phyloP scores from a whole-genome alignment of 2,329 filamentous ascomycete species.

The Aphanocladium album region DNA sequence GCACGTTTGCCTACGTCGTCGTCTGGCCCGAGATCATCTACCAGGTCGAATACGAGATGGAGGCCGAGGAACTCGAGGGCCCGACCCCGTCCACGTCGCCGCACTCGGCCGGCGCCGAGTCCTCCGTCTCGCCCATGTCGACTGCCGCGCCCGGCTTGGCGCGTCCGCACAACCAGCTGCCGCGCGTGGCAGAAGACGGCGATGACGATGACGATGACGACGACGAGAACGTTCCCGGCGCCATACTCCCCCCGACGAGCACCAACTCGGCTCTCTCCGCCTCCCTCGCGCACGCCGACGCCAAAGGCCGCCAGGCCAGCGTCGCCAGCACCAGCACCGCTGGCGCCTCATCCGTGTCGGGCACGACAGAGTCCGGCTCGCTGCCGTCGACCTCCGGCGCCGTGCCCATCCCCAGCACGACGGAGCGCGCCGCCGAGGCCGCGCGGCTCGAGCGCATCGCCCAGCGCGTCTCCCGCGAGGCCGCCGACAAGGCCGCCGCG shows the following conservation, averaged over 20 bases:
- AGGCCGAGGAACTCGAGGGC: conserved; percentile 54
- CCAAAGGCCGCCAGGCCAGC: conserved; percentile 18
- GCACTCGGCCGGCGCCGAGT: conserved; percentile 25
- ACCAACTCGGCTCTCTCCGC: conserved; percentile 13
- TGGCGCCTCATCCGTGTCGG: conserved; percentile 7
- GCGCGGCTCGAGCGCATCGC: conserved; percentile 57
- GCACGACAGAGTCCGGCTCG: background rate
- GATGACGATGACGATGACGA: background rate
- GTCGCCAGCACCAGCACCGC: conserved; percentile 16
- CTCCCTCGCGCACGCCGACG: conserved; percentile 9
- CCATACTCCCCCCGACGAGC: conserved; percentile 12
- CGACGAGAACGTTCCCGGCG: conserved; percentile 2
- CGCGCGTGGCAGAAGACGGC: background rate
- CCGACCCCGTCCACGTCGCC: conserved; percentile 19
- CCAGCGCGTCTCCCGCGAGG: conserved; percentile 48
- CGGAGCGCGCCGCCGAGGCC: conserved; percentile 54
- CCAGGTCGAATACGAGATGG: conserved; percentile 68
- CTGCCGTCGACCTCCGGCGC: conserved; percentile 19
- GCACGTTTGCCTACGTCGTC: conserved; percentile 85
- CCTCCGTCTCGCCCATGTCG: conserved; percentile 11
- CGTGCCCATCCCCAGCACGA: conserved; percentile 34
- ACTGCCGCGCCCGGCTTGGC: background rate
- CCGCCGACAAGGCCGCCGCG: conserved; percentile 51
- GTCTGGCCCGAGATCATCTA: conserved; percentile 78
- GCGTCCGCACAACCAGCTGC: conserved; percentile 7